A percentile compares a stretch with the other conserved stretches of the same genome.
These are phyloP conservation scores for Mycena indigotica DNA, from an alignment of 768 basidiomycete genomes.

Conservation along the genomic window DNA sequence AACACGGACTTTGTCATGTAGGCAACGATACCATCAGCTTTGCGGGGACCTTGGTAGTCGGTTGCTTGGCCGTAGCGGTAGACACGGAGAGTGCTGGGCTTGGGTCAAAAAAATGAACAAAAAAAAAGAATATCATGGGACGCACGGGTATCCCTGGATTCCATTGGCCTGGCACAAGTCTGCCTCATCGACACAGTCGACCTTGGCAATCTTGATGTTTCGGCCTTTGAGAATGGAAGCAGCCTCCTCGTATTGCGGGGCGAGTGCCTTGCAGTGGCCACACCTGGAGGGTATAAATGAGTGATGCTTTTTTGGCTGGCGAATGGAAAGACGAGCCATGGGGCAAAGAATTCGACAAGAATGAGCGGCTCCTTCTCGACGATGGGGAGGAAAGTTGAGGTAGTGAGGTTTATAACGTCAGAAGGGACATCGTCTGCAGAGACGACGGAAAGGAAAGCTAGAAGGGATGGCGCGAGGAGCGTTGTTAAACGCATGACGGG, in stretches of 20 bases:
- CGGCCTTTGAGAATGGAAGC: slow-evolving; percentile 91
- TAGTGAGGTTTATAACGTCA: slow-evolving; percentile 81
- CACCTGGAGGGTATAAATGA: slow-evolving; percentile 53
- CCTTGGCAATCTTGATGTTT: slow-evolving; percentile 90
- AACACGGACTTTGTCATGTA: slow-evolving; percentile 91
- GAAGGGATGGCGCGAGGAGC: slow-evolving; percentile 53
- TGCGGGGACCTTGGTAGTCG: slow-evolving; percentile 88
- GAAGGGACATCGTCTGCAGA: slow-evolving; percentile 60
- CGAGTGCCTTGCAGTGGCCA: slow-evolving; percentile 94
- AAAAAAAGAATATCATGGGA: neutral
- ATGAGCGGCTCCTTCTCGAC: slow-evolving; percentile 36
- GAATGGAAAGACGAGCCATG: slow-evolving; percentile 52
- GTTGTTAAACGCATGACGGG: slow-evolving; percentile 67
- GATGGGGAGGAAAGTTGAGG: slow-evolving; percentile 64
- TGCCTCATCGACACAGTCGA: slow-evolving; percentile 93
- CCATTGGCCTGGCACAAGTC: slow-evolving; percentile 89
- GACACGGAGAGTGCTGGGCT: slow-evolving; percentile 80
- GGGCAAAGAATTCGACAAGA: slow-evolving; percentile 93
- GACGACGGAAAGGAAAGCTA: slow-evolving; percentile 54
- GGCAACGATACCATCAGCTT: slow-evolving; percentile 93
- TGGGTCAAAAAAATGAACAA: neutral
- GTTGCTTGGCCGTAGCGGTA: slow-evolving; percentile 80
- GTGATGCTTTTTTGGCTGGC: neutral
- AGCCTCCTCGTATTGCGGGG: slow-evolving; percentile 92
- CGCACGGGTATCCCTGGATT: slow-evolving; percentile 91